phyloP scores from a whole-genome alignment of 164 flowering plant species.

The Aristolochia californica region DNA sequence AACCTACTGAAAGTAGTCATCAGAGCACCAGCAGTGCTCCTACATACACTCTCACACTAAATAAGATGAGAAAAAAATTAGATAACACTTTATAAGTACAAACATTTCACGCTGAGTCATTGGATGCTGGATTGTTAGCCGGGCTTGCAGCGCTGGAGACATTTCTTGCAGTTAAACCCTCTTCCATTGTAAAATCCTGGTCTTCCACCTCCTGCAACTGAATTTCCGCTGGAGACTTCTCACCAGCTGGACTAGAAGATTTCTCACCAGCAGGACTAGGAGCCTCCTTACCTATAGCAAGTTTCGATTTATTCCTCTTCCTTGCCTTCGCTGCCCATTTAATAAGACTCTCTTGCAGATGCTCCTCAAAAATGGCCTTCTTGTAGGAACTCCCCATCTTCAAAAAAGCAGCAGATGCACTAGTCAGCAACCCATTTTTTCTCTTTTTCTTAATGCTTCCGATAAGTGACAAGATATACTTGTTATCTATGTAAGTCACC shows the following conservation, averaged over 20 bases:
- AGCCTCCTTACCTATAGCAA: slow-evolving; percentile 8
- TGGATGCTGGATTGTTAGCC: too few species aligned
- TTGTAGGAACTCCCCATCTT: slow-evolving; percentile 62
- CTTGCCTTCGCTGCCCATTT: slow-evolving; percentile 46
- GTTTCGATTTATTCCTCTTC: slow-evolving; percentile 20
- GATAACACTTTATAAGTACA: too few species aligned
- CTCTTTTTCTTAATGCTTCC: not conserved
- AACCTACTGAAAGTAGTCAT: too few species aligned
- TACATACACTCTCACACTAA: too few species aligned
- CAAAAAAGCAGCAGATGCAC: slow-evolving; percentile 3
- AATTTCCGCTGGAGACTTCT: slow-evolving; percentile 14
- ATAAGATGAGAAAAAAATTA: too few species aligned
- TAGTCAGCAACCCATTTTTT: not conserved
- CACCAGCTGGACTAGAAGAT: slow-evolving; percentile 9
- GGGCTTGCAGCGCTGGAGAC: not conserved
- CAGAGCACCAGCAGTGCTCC: too few species aligned
- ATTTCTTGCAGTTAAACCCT: slow-evolving; percentile 7
- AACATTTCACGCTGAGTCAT: too few species aligned
- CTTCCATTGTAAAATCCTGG: slow-evolving; percentile 3
- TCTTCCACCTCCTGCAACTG: slow-evolving; percentile 14
- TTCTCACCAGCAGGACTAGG: slow-evolving; percentile 11
- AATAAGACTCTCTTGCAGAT: slow-evolving; percentile 27
- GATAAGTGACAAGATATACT: not conserved
- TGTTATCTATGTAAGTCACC: slow-evolving; percentile 18
- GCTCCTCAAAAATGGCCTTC: slow-evolving; percentile 41